Evolutionary conservation across 192 early-diverging fungal species (phyloP), one percentile per base, ranked within the genome.

Genomic region (Gryganskiella cystojenkinii): DNA sequence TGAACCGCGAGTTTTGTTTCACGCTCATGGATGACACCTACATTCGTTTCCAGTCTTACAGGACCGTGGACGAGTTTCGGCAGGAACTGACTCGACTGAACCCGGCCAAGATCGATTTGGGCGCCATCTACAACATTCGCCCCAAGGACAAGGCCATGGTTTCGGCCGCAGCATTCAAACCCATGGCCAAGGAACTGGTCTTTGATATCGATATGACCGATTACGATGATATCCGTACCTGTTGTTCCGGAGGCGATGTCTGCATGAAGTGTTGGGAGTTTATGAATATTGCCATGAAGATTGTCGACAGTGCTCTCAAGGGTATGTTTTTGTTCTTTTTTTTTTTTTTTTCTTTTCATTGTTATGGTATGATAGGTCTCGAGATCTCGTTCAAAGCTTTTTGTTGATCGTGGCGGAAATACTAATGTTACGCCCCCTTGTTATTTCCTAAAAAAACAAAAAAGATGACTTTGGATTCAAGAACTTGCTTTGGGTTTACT

Each of bases 171-270:
- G 90, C 88, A 9, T 95, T 97, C 68, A 74, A 84, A 13, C 93
- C 98, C 0, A 78, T 90, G 11, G 84, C 94, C 56, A 92, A 95
- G 63, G 98, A 99, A 72, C 82, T 99, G 43, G 94, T 99, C 31
- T 96, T 99, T 87, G 98, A 99, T 91, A 97, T 99, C 64, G 98
- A 99, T 86, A 95, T 99, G 95, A 97, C 96, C 1, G 98, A 99
- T 81, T 99, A 99, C 69, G 97, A 99, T 80, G 96, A 98, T 34
- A 88, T 99, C 47, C 87, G 97, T 46, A 97, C 95, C 8, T 99
- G 97, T 76, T 99, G 96, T 85, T 88, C 84, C 42, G 95, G 94
- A 64, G 97, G 90, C 19, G 84, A 88, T 67, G 92, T 99, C 27
- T 99, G 97, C 68, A 53, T 25, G 13, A 95, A 90, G 80, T 99